A percentile compares a stretch with the other conserved stretches of the same genome.
These are phyloP conservation scores for Phialophora macrospora DNA, from an alignment of 2,329 filamentous ascomycete genomes.

Conservation along the genomic window DNA sequence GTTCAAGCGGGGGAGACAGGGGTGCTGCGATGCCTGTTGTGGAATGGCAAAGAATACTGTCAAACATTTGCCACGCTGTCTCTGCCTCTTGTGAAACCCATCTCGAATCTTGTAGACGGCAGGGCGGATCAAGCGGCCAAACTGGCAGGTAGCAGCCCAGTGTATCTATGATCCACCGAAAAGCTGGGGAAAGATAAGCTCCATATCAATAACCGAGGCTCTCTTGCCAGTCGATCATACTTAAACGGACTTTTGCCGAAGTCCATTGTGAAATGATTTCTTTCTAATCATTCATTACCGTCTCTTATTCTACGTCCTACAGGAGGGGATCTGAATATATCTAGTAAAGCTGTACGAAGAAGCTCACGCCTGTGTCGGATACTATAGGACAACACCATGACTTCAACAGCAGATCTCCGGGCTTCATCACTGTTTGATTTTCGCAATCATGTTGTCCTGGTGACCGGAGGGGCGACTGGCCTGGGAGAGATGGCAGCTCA, in stretches of 20 bases:
- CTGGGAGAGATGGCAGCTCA: conserved; percentile 59
- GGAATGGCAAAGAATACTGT: background rate
- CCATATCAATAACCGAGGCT: conserved; percentile 3
- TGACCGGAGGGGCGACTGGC: conserved; percentile 43
- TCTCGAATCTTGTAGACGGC: background rate
- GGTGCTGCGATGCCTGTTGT: background rate
- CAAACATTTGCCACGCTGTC: background rate
- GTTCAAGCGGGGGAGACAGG: background rate
- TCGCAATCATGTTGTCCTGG: conserved; percentile 42
- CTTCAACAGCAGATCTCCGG: conserved; percentile 38
- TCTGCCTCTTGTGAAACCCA: background rate
- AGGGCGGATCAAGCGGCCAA: background rate
- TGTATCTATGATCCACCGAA: background rate
- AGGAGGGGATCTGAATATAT: background rate
- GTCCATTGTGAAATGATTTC: background rate
- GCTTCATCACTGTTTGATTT: conserved; percentile 41
- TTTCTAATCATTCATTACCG: background rate
- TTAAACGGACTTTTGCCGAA: conserved; percentile 3
- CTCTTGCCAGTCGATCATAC: background rate
- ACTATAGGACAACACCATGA: conserved; percentile 22
- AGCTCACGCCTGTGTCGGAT: conserved; percentile 4
- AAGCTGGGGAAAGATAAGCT: conserved; percentile 4
- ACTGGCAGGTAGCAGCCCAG: background rate
- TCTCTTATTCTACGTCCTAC: background rate
- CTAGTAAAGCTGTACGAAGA: background rate